Conservation (phyloP, 2,329 filamentous ascomycete species). For the Exophiala viscosa region DNA sequence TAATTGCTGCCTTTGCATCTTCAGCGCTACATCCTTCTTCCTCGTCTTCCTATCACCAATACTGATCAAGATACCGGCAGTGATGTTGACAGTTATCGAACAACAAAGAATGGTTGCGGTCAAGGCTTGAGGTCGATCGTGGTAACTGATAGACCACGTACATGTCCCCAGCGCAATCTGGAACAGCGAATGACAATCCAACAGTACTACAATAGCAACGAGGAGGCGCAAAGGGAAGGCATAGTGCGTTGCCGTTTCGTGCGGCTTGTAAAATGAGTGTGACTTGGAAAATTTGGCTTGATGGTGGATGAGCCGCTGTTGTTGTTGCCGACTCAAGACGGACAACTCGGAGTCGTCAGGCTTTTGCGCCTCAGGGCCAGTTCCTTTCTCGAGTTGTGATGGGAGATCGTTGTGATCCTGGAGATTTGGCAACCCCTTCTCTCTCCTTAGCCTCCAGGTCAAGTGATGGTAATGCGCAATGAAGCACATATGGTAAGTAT, state of each 20-base stretch:
- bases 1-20: constrained; percentile 71
- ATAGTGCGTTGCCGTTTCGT: constrained; percentile 77
- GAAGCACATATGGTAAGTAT: constrained; percentile 85
- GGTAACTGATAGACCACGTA: constrained; percentile 75
- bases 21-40: constrained; percentile 80
- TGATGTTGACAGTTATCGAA: constrained; percentile 73
- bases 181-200: constrained; percentile 74
- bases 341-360: constrained; percentile 24
- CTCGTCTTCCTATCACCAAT: constrained; percentile 71
- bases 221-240: constrained; percentile 73
- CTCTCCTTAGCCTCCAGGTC: constrained; percentile 63
- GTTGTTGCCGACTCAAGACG: constrained; percentile 51
- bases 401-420: constrained; percentile 69
- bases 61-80: constrained; percentile 70
- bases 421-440: constrained; percentile 59
- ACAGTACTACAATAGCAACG: constrained; percentile 70
- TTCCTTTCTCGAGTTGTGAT: constrained; percentile 37
- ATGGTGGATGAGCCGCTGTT: constrained; percentile 68
- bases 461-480: constrained; percentile 68
- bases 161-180: constrained; percentile 75
- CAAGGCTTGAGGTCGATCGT: constrained; percentile 64
- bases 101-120: constrained; percentile 78
- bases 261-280: constrained; percentile 84
- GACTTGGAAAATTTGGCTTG: constrained; percentile 75
- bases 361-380: constrained; percentile 44